phyloP scores from a whole-genome alignment of 2,329 filamentous ascomycete species.

The Pseudogymnoascus sp. region DNA sequence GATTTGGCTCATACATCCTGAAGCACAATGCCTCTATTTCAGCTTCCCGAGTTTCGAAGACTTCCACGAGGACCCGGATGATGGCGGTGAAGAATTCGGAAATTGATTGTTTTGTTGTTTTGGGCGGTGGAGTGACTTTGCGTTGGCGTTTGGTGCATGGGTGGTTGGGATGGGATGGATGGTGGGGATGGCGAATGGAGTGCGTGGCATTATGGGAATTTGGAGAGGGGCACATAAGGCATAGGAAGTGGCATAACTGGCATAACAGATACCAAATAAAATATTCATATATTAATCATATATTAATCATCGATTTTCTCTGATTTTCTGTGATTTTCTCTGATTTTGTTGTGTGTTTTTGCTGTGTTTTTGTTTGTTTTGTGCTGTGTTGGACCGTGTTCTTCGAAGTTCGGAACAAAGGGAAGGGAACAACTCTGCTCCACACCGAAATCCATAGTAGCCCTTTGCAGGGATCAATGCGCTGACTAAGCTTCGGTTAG shows the following conservation, averaged over 20 bases:
- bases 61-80: slow-evolving; percentile 45
- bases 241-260: neutral
- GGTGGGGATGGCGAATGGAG: neutral
- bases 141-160: slow-evolving; percentile 5
- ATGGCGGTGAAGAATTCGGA: slow-evolving; percentile 18
- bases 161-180: neutral
- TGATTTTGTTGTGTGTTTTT: neutral
- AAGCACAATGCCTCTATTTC: slow-evolving; percentile 43
- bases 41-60: slow-evolving; percentile 69
- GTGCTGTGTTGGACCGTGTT: neutral
- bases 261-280: slow-evolving; percentile 7
- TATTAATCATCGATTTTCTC: neutral
- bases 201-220: neutral
- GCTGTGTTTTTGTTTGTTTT: neutral
- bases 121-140: slow-evolving; percentile 6
- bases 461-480: neutral
- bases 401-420: no score
- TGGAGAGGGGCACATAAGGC: neutral
- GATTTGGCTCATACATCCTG: neutral
- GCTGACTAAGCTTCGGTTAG: slow-evolving; percentile 10
- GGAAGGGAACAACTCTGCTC: neutral
- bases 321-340: neutral
- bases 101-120: slow-evolving; percentile 6
- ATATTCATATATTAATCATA: neutral
- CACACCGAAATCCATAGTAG: neutral